Evolutionary conservation across 176 grass and related monocot genomes (phyloP), one percentile per base, ranked within the genome.

Genomic region (Puccinellia tenuiflora): DNA sequence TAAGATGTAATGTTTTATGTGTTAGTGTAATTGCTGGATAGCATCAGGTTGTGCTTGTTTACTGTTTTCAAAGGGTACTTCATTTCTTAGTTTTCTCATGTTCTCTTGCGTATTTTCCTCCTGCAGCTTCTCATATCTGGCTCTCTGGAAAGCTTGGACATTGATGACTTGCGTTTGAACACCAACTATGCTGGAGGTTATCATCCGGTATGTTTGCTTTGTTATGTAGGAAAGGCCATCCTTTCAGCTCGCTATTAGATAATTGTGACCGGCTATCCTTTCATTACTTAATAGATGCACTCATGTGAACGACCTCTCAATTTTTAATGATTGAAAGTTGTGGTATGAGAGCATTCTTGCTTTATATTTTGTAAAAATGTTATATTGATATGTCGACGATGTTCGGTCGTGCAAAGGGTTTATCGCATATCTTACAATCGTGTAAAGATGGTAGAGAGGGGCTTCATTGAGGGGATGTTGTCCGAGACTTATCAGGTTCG

Each of bases 61-160:
- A 40, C 13, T 57, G n/a, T 79, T 76, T 28, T 67, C 3, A 28
- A 82, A 71, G 10, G 48, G 22, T 9, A 54, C 18, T 83, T 75
- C 59, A 15, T 78, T 67, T 24, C 7, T 47, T 75, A 56, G 26
- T 73, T 71, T 82, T 39, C 34, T 79, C 34, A 14, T 83, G 21
- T 63, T 77, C 3, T 78, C 37, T 83, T 60, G 57, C 34, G 1
- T 68, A 25, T 91, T 83, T 86, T 16, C 63, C 80, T 61, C 65
- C 28, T 78, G 79, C 55, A 99, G 96, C 63, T 99, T 85, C 96
- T 99, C 81, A 96, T 99, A 93, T 99, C 96, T 83, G 96, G 96
- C 4, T 99, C 96, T 29, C 76, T 96, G 59, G 96, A 99, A 82
- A 99, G 96, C 66, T 83, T 99, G 81, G 87, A 99, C 69, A 80